phyloP scores from a whole-genome alignment of 768 basidiomycete genomes.

The Tulasnella sp. region DNA sequence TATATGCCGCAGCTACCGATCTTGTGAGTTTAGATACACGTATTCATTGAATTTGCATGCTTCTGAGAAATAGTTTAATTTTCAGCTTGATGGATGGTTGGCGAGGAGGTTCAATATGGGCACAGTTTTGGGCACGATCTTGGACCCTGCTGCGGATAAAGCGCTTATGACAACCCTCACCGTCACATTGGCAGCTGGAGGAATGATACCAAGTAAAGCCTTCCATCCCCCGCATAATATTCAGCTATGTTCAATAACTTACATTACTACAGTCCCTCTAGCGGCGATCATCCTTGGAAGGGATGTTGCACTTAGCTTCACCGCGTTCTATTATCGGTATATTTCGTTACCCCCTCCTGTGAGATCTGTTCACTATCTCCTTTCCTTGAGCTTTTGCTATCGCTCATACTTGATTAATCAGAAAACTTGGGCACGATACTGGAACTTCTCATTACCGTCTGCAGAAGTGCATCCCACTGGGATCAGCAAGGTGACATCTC shows the following conservation, averaged over 20 bases:
- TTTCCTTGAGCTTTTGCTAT: too few relatives aligned
- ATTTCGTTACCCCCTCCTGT: slow-evolving; percentile 81
- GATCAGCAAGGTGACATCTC: slow-evolving; percentile 71
- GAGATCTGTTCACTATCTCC: slow-evolving; percentile 32
- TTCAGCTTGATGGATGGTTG: slow-evolving; percentile 81
- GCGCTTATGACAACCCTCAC: slow-evolving; percentile 89
- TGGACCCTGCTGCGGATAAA: slow-evolving; percentile 98
- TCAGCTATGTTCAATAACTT: background rate
- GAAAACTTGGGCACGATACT: slow-evolving; percentile 90
- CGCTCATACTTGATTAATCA: slow-evolving; percentile 26
- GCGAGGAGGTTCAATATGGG: slow-evolving; percentile 80
- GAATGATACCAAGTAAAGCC: slow-evolving; percentile 63
- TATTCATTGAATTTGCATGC: background rate
- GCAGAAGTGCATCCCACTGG: slow-evolving; percentile 86
- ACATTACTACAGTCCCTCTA: slow-evolving; percentile 52
- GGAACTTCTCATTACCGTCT: slow-evolving; percentile 92
- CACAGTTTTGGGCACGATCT: slow-evolving; percentile 86
- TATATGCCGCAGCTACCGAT: slow-evolving; percentile 89
- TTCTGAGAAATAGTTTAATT: slow-evolving; percentile 1
- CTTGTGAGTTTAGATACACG: slow-evolving; percentile 39
- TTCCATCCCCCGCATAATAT: background rate
- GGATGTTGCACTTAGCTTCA: slow-evolving; percentile 74
- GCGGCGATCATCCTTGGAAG: slow-evolving; percentile 81
- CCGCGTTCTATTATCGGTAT: slow-evolving; percentile 90
- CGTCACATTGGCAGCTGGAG: slow-evolving; percentile 71